Conservation (phyloP, 73 alveolate species). For the Paramecium caudatum region DNA sequence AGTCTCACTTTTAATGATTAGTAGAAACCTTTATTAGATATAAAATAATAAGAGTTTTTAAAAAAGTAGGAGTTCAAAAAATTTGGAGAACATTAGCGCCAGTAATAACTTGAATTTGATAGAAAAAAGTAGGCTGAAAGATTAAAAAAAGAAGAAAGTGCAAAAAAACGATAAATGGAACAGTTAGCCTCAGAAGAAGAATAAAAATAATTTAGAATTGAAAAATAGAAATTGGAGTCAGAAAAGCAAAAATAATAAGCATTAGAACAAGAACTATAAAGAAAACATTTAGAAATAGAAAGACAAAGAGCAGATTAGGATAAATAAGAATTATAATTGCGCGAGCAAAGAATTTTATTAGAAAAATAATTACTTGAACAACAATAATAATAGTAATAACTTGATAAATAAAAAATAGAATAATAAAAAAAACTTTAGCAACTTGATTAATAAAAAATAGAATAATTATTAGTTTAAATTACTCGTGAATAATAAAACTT, state of each 20-base stretch:
- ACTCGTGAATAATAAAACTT: no score
- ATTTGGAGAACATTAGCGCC: not conserved
- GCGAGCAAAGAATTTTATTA: no score
- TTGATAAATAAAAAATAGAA: no score
- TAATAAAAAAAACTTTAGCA: no score
- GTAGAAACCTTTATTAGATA: not conserved
- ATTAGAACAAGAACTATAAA: not conserved
- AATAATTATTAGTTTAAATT: no score
- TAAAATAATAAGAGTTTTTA: not conserved
- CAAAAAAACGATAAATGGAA: not conserved
- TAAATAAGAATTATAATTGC: no score
- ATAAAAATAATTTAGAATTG: not conserved
- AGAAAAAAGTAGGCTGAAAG: not conserved
- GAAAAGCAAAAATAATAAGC: slow-evolving; percentile 11
- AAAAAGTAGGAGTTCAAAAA: not conserved
- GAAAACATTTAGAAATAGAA: not conserved
- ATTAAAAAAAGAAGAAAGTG: not conserved
- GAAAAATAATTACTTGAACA: no score
- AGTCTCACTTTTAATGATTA: not conserved
- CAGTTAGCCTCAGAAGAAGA: not conserved
- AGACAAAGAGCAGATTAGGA: not conserved
- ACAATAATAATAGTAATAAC: no score
- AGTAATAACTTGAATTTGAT: not conserved
- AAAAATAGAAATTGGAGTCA: not conserved
- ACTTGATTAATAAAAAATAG: no score